Evolutionary conservation across 495 filamentous ascomycete genomes (phyloP).

Genomic region (Terfezia claveryi): DNA sequence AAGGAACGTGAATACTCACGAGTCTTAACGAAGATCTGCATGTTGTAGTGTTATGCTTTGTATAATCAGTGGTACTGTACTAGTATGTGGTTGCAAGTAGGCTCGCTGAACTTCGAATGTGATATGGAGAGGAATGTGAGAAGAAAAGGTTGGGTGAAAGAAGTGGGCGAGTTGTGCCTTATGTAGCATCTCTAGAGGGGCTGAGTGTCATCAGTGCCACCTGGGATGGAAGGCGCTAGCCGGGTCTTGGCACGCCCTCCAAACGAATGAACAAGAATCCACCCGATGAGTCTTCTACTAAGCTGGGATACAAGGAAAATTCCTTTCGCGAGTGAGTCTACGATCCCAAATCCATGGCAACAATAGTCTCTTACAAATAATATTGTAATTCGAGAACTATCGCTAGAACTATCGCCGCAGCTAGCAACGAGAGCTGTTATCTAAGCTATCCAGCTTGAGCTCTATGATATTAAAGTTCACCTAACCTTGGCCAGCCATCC

Average conservation of each 20-base stretch:
- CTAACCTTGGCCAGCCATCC: too few relatives aligned
- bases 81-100: too few relatives aligned
- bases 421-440: too few relatives aligned
- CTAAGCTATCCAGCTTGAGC: too few relatives aligned
- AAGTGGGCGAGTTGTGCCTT: slow-evolving; percentile 1
- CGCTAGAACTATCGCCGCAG: too few relatives aligned
- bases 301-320: too few relatives aligned
- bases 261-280: not conserved
- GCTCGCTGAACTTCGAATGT: not conserved
- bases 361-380: too few relatives aligned
- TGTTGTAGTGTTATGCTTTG: not conserved
- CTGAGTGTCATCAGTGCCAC: slow-evolving; percentile 4
- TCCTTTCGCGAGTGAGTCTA: too few relatives aligned
- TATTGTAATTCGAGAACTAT: too few relatives aligned
- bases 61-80: not conserved
- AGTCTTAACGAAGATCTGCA: slow-evolving; percentile 21
- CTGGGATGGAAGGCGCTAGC: slow-evolving; percentile 6
- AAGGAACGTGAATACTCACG: slow-evolving; percentile 6
- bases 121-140: not conserved
- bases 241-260: slow-evolving; percentile 1
- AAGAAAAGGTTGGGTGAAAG: slow-evolving; percentile 1
- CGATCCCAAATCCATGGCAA: too few relatives aligned
- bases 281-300: not conserved
- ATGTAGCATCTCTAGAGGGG: not conserved
- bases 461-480: too few relatives aligned